Percentiles rank a stretch among this genome's conserved stretches.
Evolutionary conservation across 768 basidiomycete genomes (phyloP).

Genomic region (Symmetrospora coprosmae): DNA sequence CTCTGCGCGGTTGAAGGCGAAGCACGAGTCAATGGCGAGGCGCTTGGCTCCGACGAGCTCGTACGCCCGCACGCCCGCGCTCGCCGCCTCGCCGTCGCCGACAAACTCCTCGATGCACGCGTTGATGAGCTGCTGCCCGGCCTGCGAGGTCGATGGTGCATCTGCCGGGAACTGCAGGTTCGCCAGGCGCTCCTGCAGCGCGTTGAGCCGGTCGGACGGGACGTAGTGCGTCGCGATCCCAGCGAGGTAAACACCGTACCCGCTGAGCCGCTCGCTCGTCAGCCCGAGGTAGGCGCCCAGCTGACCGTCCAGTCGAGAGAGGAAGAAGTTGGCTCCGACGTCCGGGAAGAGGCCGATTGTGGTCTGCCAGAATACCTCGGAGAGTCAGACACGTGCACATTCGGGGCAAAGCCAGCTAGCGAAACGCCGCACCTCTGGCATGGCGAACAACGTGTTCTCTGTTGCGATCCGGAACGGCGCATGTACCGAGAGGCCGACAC

Average conservation of each 20-base stretch:
- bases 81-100: constrained; percentile 41
- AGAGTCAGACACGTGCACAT: neutral
- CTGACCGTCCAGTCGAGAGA: constrained; percentile 77
- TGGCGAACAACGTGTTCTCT: constrained; percentile 76
- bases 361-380: constrained; percentile 28
- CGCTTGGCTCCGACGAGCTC: constrained; percentile 48
- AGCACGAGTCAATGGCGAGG: constrained; percentile 65
- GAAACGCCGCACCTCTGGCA: constrained; percentile 64
- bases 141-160: constrained; percentile 28
- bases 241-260: constrained; percentile 58
- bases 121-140: constrained; percentile 46
- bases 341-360: constrained; percentile 51
- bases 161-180: constrained; percentile 1
- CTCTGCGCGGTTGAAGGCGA: constrained; percentile 57
- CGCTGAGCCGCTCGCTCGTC: constrained; percentile 57
- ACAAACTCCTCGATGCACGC: constrained; percentile 53
- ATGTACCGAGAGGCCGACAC: constrained; percentile 68
- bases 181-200: constrained; percentile 30
- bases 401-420: neutral
- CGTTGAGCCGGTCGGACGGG: constrained; percentile 55
- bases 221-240: constrained; percentile 92
- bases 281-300: constrained; percentile 87
- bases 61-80: constrained; percentile 26
- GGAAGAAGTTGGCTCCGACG: constrained; percentile 79
- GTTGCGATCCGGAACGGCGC: constrained; percentile 87